Evolutionary conservation across 441 rosid species (phyloP), one percentile per base, ranked within the genome.

Genomic region (Euphorbia neoarborescens): DNA sequence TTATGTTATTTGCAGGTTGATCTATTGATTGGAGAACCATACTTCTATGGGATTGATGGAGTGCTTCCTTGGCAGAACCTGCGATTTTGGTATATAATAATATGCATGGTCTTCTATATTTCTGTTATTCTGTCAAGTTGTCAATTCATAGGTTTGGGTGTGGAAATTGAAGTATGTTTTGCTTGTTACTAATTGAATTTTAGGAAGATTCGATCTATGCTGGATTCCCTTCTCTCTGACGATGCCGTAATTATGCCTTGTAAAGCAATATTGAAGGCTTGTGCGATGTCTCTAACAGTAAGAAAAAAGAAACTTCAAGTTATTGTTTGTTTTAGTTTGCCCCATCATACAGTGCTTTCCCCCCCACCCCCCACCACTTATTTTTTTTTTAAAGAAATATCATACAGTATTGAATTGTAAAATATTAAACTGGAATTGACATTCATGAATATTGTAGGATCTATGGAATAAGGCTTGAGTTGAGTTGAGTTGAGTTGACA

Each of bases 1-100:
- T 50, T 15, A 30, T 63, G 40, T 73, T 76, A 20, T 77, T 75
- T 73, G 70, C 81, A 92, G 99, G 84, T 88, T 82, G 98, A 94
- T 76, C 77, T 89, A 73, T 77, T 92, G 81, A 81, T 94, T 68
- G 96, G 90, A 72, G 99, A 94, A 75, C 99, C 97, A 38, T 90
- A 83, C 78, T 94, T 86, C 78, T 79, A 74, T 75, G 98, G 90
- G 71, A 84, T 80, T 76, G 97, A 92, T 66, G 87, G 87, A 77
- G 79, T 80, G 80, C 97, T 94, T 78, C 99, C 96, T 9, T 94
- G 98, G 97, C 90, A 89, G 73, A 88, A 87, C 82, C 86, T 94
- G 68, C 94, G 96, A 44, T 94, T 94, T 82, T 94, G 99, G 99
- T 94, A 83, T n/a, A 68, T 75, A 54, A 46, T 61, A 46, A 42